These are phyloP conservation scores for Mycena albidolilacea DNA, from an alignment of 768 basidiomycete genomes.

Conservation along the genomic window DNA sequence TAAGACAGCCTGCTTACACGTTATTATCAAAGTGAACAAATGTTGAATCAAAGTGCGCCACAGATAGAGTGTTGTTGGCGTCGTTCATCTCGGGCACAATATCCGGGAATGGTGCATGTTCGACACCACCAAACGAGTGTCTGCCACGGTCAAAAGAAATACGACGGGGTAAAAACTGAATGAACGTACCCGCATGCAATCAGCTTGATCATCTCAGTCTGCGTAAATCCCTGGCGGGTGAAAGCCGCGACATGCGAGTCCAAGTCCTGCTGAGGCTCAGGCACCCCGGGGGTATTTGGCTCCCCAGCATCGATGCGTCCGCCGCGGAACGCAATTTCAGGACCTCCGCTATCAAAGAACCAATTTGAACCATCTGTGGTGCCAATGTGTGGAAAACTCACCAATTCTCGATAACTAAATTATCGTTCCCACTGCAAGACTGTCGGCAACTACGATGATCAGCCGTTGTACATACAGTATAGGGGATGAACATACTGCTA, in stretches of 20 bases:
- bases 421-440: conserved; percentile 9
- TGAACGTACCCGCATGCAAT: conserved; percentile 22
- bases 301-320: conserved; percentile 30
- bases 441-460: conserved; percentile 20
- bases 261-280: conserved; percentile 24
- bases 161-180: neutral
- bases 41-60: conserved; percentile 22
- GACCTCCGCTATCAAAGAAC: conserved; percentile 6
- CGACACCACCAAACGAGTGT: conserved; percentile 24
- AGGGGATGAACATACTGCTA: too few relatives aligned
- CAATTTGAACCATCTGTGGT: neutral
- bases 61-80: conserved; percentile 10
- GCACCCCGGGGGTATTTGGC: conserved; percentile 20
- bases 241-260: conserved; percentile 19
- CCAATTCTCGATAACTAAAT: conserved; percentile 26
- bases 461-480: too few relatives aligned
- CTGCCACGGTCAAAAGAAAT: neutral
- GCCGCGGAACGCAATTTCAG: conserved; percentile 30
- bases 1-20: neutral
- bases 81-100: conserved; percentile 21
- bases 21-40: conserved; percentile 19
- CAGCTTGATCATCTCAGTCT: conserved; percentile 28
- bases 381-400: neutral
- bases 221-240: conserved; percentile 28
- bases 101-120: conserved; percentile 17